Evolutionary conservation across 169 alveolate species (phyloP), one percentile per base, ranked within the genome.

Genomic region (Plasmodium berghei): DNA sequence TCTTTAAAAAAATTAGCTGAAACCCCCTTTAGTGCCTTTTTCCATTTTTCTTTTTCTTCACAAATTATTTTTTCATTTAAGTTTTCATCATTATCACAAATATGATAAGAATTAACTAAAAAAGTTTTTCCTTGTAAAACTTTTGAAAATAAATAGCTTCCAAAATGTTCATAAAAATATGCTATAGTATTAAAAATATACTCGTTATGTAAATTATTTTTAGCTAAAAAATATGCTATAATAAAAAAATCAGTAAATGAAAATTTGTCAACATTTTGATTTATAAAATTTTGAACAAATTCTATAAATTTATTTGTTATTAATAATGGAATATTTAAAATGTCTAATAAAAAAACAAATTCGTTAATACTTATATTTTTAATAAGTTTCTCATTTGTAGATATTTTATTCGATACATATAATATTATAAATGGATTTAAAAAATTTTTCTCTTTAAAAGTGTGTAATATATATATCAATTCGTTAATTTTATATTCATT

Each of bases 361-460:
- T 83, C 90, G 40, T 66, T 83, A 18, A 66, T 49, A 42, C n/a
- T 66, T 56, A 83, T 83, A 45, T 46, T 54, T 42, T 54, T 6
- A 12, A 61, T n/a, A 34, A 34, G 0, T 14, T 24, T 0, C 0
- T 9, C 28, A 56, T 66, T 62, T 48, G 16, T 18, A 40, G 59
- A 55, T 61, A 83, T 14, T 34, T 20, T 69, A 62, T 24, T 70
- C 28, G 48, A 54, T 34, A 83, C 56, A 28, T 83, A 73, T 48
- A 83, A 46, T 72, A 66, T 58, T 83, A 83, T n/a, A 72, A 62
- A 83, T 22, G 90, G 85, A 26, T 48, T 83, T 59, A 83, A 69
- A 67, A 56, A 67, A 61, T 69, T 67, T 22, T 83, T n/a, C 20
- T 69, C 28, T 61, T 83, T 83, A 58, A 67, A 83, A 10, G 62